Evolutionary conservation across 2,329 filamentous ascomycete species (phyloP).

Genomic region (Sclerotinia sclerotiorum): DNA sequence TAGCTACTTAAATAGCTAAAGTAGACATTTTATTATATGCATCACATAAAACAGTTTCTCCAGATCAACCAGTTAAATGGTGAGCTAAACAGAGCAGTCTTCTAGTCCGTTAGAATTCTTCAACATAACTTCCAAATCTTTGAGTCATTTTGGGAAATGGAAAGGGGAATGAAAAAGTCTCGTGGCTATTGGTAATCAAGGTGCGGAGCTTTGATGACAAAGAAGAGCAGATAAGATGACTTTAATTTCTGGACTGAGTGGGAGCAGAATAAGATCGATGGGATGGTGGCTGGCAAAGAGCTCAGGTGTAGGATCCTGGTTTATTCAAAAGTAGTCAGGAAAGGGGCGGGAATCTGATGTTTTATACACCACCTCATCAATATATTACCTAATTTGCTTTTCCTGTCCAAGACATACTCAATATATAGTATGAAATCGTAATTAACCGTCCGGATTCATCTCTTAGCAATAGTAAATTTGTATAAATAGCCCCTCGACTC

Average conservation of each 20-base stretch:
- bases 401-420: neutral
- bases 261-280: neutral
- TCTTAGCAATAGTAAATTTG: neutral
- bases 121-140: neutral
- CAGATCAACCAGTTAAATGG: neutral
- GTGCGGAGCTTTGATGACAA: neutral
- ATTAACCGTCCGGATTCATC: neutral
- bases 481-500: neutral
- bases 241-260: too few species aligned
- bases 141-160: neutral
- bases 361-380: rapidly evolving
- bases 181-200: neutral
- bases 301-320: neutral
- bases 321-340: neutral
- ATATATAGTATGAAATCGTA: neutral
- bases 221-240: neutral
- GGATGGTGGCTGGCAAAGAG: neutral
- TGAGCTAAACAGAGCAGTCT: neutral
- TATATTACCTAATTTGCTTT: neutral
- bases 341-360: neutral
- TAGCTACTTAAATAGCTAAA: neutral
- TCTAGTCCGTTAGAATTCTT: neutral
- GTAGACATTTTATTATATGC: neutral
- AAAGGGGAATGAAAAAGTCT: neutral
- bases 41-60: neutral